Base-by-base conservation (phyloP, 208 protist genomes). In the Trypanosoma melophagium region DNA sequence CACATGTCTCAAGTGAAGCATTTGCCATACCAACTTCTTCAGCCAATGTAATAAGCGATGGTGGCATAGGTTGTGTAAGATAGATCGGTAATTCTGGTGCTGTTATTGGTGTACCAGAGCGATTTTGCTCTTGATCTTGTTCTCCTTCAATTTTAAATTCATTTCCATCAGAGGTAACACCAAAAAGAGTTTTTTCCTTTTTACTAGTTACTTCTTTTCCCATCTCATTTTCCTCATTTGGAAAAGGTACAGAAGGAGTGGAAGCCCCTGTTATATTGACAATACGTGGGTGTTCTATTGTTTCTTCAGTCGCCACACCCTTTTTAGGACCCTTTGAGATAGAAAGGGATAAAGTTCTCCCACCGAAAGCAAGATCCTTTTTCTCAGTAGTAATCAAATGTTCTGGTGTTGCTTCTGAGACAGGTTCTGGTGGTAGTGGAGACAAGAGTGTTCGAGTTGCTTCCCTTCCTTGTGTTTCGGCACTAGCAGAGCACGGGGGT, bases 21-120 rank as follows among this genome's bases (percentile, higher is more conserved):
- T 58, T 59, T 25, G 22, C 16, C 0, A 21, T 28, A 42, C 66
- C 66, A 41, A 71, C 16, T 40, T 62, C 66, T 12, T 71, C 57
- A 16, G 40, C 66, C 2, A 65, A 14, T 25, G 24, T 45, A 19
- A 51, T 17, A 9, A 71, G n/a, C 10, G 42, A 16, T 35, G 49
- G 31, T 40, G 66, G 57, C 40, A 64, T 35, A 22, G 57, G 56
- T 38, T 42, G 19, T 44, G 57, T 24, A 56, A 63, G 19, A 31
- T 51, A 71, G 7, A 64, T 31, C 17, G 56, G 47, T 7, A 35
- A 17, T 17, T 54, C 40, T 24, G 31, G 55, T 16, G 24, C 2
- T 13, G 21, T 16, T n/a, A 40, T 14, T 16, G 24, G 13, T 38
- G 17, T 44, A 45, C 4, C 7, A 28, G 1, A 57, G n/a, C 35